phyloP scores from a whole-genome alignment of 768 basidiomycete genomes.

The Heimioporus sp. region DNA sequence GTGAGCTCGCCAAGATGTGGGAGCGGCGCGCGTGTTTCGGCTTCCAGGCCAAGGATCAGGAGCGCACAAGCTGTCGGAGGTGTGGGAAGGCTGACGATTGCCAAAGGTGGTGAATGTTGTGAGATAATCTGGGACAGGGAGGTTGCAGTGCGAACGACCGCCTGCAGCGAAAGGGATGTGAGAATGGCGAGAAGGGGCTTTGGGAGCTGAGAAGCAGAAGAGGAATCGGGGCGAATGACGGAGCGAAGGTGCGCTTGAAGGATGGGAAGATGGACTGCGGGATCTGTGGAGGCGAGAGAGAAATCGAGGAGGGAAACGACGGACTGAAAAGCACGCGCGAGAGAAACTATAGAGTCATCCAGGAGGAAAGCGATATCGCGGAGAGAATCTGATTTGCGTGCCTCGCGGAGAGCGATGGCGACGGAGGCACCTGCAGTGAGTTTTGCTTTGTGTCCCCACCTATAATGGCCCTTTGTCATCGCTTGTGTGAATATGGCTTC shows the following conservation, averaged over 20 bases:
- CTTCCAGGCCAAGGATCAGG: slow-evolving; percentile 69
- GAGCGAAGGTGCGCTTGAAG: slow-evolving; percentile 54
- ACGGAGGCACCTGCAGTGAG: slow-evolving; percentile 67
- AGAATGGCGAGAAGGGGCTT: slow-evolving; percentile 36
- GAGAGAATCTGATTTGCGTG: slow-evolving; percentile 63
- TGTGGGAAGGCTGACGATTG: slow-evolving; percentile 41
- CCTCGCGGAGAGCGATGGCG: slow-evolving; percentile 69
- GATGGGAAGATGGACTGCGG: slow-evolving; percentile 55
- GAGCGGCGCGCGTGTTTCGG: slow-evolving; percentile 51
- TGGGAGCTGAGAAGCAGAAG: slow-evolving; percentile 30
- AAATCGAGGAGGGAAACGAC: slow-evolving; percentile 53
- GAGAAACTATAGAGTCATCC: slow-evolving; percentile 46
- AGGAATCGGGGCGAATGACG: slow-evolving; percentile 31
- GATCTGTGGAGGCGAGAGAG: slow-evolving; percentile 52
- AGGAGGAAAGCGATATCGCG: slow-evolving; percentile 68
- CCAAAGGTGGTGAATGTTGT: slow-evolving; percentile 38
- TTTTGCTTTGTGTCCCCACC: slow-evolving; percentile 76
- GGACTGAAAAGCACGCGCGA: slow-evolving; percentile 55
- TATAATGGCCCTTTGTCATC: slow-evolving; percentile 54
- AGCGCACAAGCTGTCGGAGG: slow-evolving; percentile 64
- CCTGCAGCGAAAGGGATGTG: slow-evolving; percentile 38
- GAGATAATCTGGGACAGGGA: slow-evolving; percentile 42
- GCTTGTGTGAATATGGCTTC: slow-evolving; percentile 67
- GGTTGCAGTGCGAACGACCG: slow-evolving; percentile 42
- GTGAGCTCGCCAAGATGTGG: slow-evolving; percentile 56